phyloP scores from a whole-genome alignment of 1,284 basidiomycete species.

The Leccinum pallidistipes region DNA sequence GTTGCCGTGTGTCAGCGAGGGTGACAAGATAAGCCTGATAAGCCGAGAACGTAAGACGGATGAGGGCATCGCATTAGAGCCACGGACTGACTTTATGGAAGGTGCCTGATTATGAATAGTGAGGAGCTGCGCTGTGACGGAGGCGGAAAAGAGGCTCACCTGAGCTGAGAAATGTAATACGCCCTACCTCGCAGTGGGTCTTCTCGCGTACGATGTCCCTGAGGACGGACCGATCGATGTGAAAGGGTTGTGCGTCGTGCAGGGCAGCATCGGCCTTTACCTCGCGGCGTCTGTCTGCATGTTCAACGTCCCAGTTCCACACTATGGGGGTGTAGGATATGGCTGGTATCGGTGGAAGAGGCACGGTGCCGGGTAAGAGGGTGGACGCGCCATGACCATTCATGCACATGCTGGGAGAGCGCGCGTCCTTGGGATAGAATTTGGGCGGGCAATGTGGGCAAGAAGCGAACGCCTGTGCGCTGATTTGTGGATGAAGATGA shows the following conservation, averaged over 20 bases:
- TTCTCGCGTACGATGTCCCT: constrained; percentile 75
- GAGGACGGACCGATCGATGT: constrained; percentile 67
- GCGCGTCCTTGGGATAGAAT: constrained; percentile 1
- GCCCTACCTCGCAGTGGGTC: constrained; percentile 59
- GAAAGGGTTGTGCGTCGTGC: constrained; percentile 62
- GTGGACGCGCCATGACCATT: constrained; percentile 2
- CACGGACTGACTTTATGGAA: constrained; percentile 65
- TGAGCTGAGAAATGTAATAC: constrained; percentile 71
- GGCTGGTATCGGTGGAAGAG: constrained; percentile 14
- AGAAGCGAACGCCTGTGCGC: neutral
- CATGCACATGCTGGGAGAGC: constrained; percentile 13
- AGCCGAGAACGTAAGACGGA: constrained; percentile 9
- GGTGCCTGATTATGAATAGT: constrained; percentile 49
- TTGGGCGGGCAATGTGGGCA: neutral
- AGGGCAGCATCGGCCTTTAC: constrained; percentile 56
- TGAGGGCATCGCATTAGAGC: neutral
- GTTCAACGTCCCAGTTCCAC: constrained; percentile 71
- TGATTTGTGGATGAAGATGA: constrained; percentile 1
- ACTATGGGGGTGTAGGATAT: constrained; percentile 32
- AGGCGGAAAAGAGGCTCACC: constrained; percentile 45
- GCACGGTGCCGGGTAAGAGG: constrained; percentile 23
- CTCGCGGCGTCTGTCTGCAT: constrained; percentile 61
- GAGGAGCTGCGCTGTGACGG: neutral
- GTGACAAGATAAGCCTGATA: constrained; percentile 71
- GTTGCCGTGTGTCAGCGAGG: constrained; percentile 55